Conservation (phyloP, 148 eudicot genomes). For the Arbutus unedo region DNA sequence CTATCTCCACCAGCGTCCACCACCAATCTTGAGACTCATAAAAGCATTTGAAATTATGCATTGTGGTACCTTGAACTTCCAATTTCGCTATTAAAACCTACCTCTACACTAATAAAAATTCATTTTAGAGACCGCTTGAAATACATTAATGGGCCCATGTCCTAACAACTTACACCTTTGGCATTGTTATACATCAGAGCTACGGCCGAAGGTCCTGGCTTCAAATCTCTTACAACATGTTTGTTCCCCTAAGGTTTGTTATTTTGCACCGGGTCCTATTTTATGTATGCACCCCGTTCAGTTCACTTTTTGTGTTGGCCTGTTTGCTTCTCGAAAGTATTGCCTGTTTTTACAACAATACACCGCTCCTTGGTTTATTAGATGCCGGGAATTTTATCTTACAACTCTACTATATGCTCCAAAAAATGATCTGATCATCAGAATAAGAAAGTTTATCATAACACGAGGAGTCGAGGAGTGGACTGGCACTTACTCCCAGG, state of each 20-base stretch:
- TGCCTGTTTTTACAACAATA: neutral
- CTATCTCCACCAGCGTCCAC: neutral
- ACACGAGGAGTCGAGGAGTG: constrained; percentile 5
- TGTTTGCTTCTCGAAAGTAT: constrained; percentile 1
- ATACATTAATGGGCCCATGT: neutral
- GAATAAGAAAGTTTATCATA: neutral
- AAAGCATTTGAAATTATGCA: neutral
- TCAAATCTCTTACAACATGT: neutral
- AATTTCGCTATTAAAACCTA: neutral
- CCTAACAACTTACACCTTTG: neutral
- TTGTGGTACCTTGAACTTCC: neutral
- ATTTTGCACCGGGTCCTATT: neutral
- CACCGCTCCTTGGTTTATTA: neutral
- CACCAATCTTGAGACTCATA: neutral
- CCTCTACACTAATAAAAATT: neutral
- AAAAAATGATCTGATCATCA: neutral
- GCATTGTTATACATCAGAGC: neutral
- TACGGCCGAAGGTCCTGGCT: neutral
- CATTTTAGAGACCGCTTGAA: constrained; percentile 1
- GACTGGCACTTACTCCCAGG: constrained; percentile 42
- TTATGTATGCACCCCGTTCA: neutral
- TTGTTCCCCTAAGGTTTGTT: neutral
- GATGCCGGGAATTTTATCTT: neutral
- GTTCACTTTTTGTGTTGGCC: neutral
- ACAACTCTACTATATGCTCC: neutral